These are phyloP conservation scores for Monilinia vaccinii-corymbosi DNA, from an alignment of 2,329 filamentous ascomycete genomes.

Conservation along the genomic window DNA sequence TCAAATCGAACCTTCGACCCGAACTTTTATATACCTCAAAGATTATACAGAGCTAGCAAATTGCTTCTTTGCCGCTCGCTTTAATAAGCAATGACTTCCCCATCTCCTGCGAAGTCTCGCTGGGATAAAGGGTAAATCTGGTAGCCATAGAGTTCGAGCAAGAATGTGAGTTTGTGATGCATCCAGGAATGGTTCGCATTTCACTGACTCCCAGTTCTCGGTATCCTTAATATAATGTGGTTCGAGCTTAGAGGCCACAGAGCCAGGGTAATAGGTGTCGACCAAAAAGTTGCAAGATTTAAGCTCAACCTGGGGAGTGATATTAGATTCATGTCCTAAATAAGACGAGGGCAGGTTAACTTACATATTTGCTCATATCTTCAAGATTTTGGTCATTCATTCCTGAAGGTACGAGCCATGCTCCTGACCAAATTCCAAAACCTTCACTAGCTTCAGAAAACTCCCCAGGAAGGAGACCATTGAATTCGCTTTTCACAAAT, in stretches of 20 bases:
- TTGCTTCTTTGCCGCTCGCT: slow-evolving; percentile 36
- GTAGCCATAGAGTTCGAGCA: slow-evolving; percentile 74
- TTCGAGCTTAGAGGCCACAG: slow-evolving; percentile 55
- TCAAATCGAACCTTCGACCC: background rate
- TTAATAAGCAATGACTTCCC: slow-evolving; percentile 81
- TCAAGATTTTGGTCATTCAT: slow-evolving; percentile 92
- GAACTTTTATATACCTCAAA: background rate
- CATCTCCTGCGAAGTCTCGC: slow-evolving; percentile 63
- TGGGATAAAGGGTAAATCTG: slow-evolving; percentile 61
- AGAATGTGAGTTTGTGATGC: slow-evolving; percentile 62
- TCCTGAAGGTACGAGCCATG: slow-evolving; percentile 70
- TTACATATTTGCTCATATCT: slow-evolving; percentile 76
- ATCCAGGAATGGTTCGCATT: slow-evolving; percentile 76
- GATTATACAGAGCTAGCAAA: background rate
- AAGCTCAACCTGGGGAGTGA: slow-evolving; percentile 47
- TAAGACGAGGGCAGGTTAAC: slow-evolving; percentile 20
- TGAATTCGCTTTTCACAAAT: slow-evolving; percentile 86
- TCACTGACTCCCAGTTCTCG: slow-evolving; percentile 67
- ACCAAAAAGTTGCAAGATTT: slow-evolving; percentile 73
- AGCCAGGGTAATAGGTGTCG: slow-evolving; percentile 69
- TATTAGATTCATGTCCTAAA: background rate
- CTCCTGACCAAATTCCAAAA: slow-evolving; percentile 68
- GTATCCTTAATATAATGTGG: slow-evolving; percentile 70
- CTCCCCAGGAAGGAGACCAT: slow-evolving; percentile 79
- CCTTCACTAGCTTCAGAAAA: slow-evolving; percentile 66